Percentiles rank a stretch among this genome's conserved stretches.
Evolutionary conservation across 768 basidiomycete species (phyloP).

Genomic region (Lepiota brunneoincarnata): DNA sequence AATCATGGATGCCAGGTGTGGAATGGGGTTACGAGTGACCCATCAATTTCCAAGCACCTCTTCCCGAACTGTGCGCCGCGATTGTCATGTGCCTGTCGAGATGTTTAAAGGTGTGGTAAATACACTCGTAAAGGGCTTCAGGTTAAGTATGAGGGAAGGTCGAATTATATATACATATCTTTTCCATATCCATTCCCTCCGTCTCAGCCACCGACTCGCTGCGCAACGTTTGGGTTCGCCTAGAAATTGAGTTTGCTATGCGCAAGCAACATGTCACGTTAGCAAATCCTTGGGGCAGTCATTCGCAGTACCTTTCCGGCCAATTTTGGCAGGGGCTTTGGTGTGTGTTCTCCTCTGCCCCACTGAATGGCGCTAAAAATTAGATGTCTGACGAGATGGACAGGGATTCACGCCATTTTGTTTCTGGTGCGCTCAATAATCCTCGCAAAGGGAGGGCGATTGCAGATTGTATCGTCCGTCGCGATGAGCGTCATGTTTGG

Average conservation of each 20-base stretch:
- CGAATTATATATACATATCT: too few relatives aligned
- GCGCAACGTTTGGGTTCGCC: not conserved
- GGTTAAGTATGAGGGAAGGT: too few relatives aligned
- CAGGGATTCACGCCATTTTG: constrained; percentile 35
- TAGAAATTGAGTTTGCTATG: not conserved
- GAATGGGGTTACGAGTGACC: too few relatives aligned
- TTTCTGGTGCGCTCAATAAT: constrained; percentile 31
- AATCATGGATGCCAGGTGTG: too few relatives aligned
- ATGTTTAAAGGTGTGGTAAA: too few relatives aligned
- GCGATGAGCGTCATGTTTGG: constrained; percentile 32
- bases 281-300: not conserved
- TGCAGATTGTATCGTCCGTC: constrained; percentile 29
- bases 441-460: constrained; percentile 21
- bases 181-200: too few relatives aligned
- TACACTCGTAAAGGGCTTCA: too few relatives aligned
- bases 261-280: not conserved
- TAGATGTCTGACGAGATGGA: not conserved
- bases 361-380: not conserved
- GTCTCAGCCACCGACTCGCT: not conserved
- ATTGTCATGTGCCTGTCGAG: too few relatives aligned
- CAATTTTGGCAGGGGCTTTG: not conserved
- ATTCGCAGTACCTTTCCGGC: not conserved
- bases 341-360: not conserved
- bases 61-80: too few relatives aligned
- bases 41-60: too few relatives aligned